Conservation (phyloP, 768 basidiomycete species). For the Mycena indigotica region DNA sequence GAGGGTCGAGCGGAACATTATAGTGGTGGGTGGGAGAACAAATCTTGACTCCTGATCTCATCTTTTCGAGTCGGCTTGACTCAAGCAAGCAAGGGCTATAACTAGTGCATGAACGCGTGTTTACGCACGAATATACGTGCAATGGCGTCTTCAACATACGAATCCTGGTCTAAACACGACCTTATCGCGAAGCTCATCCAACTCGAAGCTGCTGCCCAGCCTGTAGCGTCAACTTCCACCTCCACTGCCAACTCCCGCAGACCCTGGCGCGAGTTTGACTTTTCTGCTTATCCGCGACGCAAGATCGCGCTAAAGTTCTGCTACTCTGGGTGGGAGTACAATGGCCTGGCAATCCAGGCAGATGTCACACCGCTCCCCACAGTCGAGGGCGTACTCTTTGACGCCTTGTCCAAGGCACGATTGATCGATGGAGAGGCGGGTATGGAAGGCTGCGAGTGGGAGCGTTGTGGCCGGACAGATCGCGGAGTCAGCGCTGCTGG, state of each 20-base stretch:
- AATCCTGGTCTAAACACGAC: constrained; percentile 64
- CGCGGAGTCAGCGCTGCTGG: constrained; percentile 92
- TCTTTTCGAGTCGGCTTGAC: not conserved
- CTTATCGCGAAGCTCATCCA: constrained; percentile 65
- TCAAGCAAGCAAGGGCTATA: not conserved
- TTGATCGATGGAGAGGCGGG: constrained; percentile 76
- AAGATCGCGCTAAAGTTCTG: constrained; percentile 95
- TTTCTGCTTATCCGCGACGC: constrained; percentile 68
- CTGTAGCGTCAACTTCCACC: constrained; percentile 24
- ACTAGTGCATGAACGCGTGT: not conserved
- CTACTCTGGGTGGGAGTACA: constrained; percentile 91
- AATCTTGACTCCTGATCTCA: not conserved
- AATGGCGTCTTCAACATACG: constrained; percentile 52
- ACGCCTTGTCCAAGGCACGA: constrained; percentile 73
- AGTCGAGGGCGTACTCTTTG: constrained; percentile 85
- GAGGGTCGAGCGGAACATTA: constrained; percentile 19
- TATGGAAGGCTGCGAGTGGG: constrained; percentile 86
- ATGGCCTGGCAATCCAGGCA: constrained; percentile 83
- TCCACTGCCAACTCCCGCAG: constrained; percentile 13
- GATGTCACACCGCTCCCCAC: constrained; percentile 77
- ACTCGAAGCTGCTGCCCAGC: constrained; percentile 45
- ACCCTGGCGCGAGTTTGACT: constrained; percentile 54
- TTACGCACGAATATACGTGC: constrained; percentile 19
- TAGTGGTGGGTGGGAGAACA: not conserved
- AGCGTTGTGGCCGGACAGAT: constrained; percentile 92